A percentile compares a stretch with the other conserved stretches of the same genome.
These are phyloP conservation scores for Byssochlamys sp. DNA, from an alignment of 2,329 filamentous ascomycete species.

Conservation along the genomic window DNA sequence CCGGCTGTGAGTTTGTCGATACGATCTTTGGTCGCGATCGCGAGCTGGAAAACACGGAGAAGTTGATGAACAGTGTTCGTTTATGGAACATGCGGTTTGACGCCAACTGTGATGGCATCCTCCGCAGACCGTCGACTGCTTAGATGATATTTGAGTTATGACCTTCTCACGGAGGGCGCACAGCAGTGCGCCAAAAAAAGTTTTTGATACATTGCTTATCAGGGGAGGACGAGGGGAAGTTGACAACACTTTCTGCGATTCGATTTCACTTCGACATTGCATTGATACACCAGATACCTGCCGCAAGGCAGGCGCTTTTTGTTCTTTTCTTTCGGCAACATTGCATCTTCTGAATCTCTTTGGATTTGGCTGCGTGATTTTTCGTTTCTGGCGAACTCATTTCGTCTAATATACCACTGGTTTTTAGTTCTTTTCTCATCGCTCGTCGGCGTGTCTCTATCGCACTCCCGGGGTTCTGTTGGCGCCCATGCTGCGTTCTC, in stretches of 20 bases:
- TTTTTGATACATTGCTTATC: not conserved
- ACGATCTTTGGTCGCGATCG: conserved; percentile 88
- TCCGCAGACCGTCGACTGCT: conserved; percentile 44
- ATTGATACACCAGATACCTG: not conserved
- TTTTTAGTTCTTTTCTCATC: not conserved
- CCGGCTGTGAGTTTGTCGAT: conserved; percentile 89
- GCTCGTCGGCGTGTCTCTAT: not conserved
- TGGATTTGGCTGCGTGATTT: not conserved
- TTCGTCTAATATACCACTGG: not conserved
- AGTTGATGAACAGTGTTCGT: conserved; percentile 78
- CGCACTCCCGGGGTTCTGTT: not conserved
- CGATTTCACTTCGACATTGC: not conserved
- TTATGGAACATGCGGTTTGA: conserved; percentile 91
- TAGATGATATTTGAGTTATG: conserved; percentile 12
- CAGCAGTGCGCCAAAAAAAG: not conserved
- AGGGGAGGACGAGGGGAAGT: not conserved
- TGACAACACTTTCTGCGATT: not conserved
- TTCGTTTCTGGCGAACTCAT: not conserved
- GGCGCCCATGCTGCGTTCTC: not conserved
- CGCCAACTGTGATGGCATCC: conserved; percentile 86
- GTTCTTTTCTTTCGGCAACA: not conserved
- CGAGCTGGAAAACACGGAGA: conserved; percentile 80
- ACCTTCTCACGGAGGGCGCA: not conserved
- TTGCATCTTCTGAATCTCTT: not conserved
- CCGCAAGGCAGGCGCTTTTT: not conserved